A percentile compares a stretch with the other conserved stretches of the same genome.
Conservation (phyloP, 331 rosid species). For the Spiraea crenata region DNA sequence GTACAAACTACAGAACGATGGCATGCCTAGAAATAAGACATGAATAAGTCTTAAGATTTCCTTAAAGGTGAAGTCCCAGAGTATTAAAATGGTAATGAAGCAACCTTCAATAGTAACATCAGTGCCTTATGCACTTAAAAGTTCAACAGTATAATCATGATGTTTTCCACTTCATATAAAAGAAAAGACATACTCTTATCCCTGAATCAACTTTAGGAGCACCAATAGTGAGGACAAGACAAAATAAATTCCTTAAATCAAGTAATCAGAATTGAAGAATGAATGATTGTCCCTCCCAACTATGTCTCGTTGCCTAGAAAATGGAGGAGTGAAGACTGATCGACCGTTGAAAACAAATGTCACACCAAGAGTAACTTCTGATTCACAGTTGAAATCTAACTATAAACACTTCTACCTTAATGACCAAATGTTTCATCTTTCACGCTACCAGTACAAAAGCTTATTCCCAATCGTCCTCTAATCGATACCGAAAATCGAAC, state of each 20-base stretch:
- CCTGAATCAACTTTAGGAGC: constrained; percentile 8
- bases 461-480: not conserved
- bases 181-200: constrained; percentile 25
- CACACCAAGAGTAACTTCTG: not conserved
- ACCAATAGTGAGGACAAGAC: constrained; percentile 16
- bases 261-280: not conserved
- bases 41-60: not conserved
- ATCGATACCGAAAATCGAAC: constrained; percentile 14
- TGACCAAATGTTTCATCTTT: constrained; percentile 6
- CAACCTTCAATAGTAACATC: constrained; percentile 21
- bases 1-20: not conserved
- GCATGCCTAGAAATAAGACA: constrained; percentile 13
- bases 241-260: not conserved
- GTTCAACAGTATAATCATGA: constrained; percentile 30
- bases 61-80: constrained; percentile 18
- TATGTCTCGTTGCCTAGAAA: constrained; percentile 14
- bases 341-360: not conserved
- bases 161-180: constrained; percentile 38
- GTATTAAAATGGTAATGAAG: not conserved
- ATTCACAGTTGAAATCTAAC: constrained; percentile 1
- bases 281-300: constrained; percentile 7
- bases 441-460: not conserved
- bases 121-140: constrained; percentile 20
- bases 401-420: not conserved
- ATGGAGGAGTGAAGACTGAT: constrained; percentile 9